Base-by-base conservation (phyloP, 192 early-diverging fungal species). In the Coemansia sp. region DNA sequence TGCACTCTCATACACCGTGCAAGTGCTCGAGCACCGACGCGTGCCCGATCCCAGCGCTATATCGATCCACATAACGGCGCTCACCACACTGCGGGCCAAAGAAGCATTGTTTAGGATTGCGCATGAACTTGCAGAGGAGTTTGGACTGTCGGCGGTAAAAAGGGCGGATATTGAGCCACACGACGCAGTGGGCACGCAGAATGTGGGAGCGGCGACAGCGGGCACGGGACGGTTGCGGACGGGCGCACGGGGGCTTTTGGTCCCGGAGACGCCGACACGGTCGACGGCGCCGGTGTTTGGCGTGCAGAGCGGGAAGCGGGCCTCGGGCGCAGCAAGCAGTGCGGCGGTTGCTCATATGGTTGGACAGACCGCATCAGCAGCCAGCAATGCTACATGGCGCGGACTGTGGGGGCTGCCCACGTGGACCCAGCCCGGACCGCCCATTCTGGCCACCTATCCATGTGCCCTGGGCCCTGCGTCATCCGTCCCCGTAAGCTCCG, bases 341-440 rank as follows among this genome's bases (percentile, higher is more conserved):
- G 41, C 16, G 14, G 11, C 48, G 0, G 25, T 56, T 17, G 75
- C 73, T 1, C 59, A 68, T 1, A 45, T 71, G 19, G 70, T 71
- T 31, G 72, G 38, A 6, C 71, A 74, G 51, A 70, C 59, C 39
- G 59, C 73, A 0, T 57, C 69, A 21, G 59, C 66, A 2, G 57
- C 70, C 8, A 70, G 74, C 2, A 64, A 70, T 0, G 79, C 79
- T 0, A 70, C 67, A 0, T 82, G 79, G 79, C 73, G 74, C n/a
- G 79, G 79, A 5, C 74, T 82, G 3, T 82, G 79, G 78, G 73
- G 78, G 9, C 61, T 81, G 43, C 78, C 78, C 4, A 81, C 78
- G 7, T 75, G 78, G 78, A 75, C 78, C 2, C 78, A 72, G 25
- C 69, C 78, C 0, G 78, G 78, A 5, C 73, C 73, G 29, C 78